Conservation (phyloP, 257 asterid genomes). For the Misopates orontium region DNA sequence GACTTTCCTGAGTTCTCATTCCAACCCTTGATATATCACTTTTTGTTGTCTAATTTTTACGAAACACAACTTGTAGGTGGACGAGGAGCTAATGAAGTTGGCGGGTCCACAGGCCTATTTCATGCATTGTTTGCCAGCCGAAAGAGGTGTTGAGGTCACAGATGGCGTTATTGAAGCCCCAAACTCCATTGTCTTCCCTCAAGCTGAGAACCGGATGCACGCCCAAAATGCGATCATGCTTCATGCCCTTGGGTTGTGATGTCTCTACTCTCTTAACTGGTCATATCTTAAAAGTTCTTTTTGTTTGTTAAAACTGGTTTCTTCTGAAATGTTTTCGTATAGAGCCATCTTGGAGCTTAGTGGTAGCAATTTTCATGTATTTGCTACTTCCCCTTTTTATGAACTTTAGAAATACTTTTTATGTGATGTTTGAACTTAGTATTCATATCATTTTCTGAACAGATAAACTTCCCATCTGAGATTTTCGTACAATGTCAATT, state of each 20-base stretch:
- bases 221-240: slow-evolving; percentile 96
- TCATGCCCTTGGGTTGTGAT: slow-evolving; percentile 75
- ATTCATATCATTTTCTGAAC: too few relatives aligned
- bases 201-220: slow-evolving; percentile 94
- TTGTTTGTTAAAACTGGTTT: not conserved
- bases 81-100: slow-evolving; percentile 78
- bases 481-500: too few relatives aligned
- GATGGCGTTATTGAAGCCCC: slow-evolving; percentile 81
- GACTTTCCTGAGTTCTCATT: too few relatives aligned
- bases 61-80: slow-evolving; percentile 50
- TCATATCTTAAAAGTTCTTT: not conserved
- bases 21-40: not conserved
- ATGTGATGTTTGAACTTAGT: not conserved
- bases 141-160: slow-evolving; percentile 81
- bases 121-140: slow-evolving; percentile 96
- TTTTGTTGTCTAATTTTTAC: not conserved
- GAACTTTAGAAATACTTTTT: slow-evolving; percentile 5
- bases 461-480: too few relatives aligned
- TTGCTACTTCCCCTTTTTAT: slow-evolving; percentile 7
- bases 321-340: not conserved
- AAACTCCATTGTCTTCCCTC: slow-evolving; percentile 82
- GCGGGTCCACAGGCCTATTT: slow-evolving; percentile 81
- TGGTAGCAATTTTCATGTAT: not conserved
- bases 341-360: slow-evolving; percentile 15
- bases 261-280: not conserved